Evolutionary conservation across 2,329 filamentous ascomycete species (phyloP).

Genomic region (Nothomitra cinnamomea): DNA sequence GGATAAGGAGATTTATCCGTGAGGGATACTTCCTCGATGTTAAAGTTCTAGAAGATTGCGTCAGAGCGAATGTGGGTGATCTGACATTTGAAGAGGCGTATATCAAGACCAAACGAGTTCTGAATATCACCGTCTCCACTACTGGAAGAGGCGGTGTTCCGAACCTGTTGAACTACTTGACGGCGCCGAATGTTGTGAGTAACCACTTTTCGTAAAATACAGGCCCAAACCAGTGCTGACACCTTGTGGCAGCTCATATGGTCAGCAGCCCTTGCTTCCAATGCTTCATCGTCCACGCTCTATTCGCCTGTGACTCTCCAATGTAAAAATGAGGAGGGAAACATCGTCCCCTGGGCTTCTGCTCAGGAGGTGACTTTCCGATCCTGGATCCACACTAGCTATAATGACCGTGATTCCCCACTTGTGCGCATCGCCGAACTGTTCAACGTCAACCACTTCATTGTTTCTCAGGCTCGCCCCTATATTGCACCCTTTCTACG

Average conservation of each 20-base stretch:
- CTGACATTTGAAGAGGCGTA: slow-evolving; percentile 90
- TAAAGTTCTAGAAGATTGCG: slow-evolving; percentile 64
- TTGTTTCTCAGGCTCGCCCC: slow-evolving; percentile 79
- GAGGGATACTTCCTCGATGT: slow-evolving; percentile 78
- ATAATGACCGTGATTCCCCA: slow-evolving; percentile 48
- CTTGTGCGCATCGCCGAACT: slow-evolving; percentile 60
- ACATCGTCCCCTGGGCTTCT: slow-evolving; percentile 57
- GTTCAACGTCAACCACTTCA: slow-evolving; percentile 91
- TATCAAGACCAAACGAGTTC: slow-evolving; percentile 61
- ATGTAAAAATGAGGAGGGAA: slow-evolving; percentile 59
- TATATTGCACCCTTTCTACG: slow-evolving; percentile 77
- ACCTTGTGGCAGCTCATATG: slow-evolving; percentile 45
- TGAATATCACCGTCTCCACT: slow-evolving; percentile 83
- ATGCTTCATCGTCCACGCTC: slow-evolving; percentile 46
- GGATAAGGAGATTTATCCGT: slow-evolving; percentile 48
- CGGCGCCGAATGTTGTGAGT: slow-evolving; percentile 59
- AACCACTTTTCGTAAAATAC: slow-evolving; percentile 24
- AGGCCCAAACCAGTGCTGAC: slow-evolving; percentile 23
- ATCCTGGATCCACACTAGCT: slow-evolving; percentile 49
- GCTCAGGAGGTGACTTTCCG: slow-evolving; percentile 42
- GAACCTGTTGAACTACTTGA: slow-evolving; percentile 78
- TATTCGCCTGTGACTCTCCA: slow-evolving; percentile 52
- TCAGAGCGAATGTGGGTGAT: slow-evolving; percentile 72
- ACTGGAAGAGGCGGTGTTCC: slow-evolving; percentile 59
- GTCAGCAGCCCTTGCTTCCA: slow-evolving; percentile 63